Conservation (phyloP, 1,139 yeast species). For the Groenewaldozyma auringiensis region DNA sequence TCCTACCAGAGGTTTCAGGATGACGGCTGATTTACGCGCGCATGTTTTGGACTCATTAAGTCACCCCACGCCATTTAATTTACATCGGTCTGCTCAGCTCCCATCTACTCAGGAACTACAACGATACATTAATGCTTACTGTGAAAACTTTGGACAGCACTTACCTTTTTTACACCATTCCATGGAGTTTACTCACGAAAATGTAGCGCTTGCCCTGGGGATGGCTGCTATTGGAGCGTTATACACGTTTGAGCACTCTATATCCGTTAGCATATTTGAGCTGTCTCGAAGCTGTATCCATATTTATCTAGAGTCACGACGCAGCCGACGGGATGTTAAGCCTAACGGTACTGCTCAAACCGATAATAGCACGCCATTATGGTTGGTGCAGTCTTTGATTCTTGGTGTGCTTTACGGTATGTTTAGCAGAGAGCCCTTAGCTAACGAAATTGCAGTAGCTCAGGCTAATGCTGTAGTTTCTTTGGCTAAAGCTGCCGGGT, state of each 20-base stretch:
- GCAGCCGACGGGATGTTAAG: conserved; percentile 35
- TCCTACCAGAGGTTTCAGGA: conserved; percentile 16
- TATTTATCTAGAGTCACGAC: conserved; percentile 58
- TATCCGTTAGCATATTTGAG: conserved; percentile 69
- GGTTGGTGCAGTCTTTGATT: conserved; percentile 83
- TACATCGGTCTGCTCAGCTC: conserved; percentile 42
- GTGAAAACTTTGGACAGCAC: conserved; percentile 66
- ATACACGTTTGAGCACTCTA: conserved; percentile 71
- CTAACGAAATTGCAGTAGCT: conserved; percentile 65
- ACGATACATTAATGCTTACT: conserved; percentile 61
- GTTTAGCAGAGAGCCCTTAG: conserved; percentile 66
- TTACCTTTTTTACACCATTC: conserved; percentile 79
- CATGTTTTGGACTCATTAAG: conserved; percentile 48
- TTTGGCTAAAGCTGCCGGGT: conserved; percentile 65
- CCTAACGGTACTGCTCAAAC: conserved; percentile 27
- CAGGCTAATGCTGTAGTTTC: conserved; percentile 75
- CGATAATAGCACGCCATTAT: conserved; percentile 64
- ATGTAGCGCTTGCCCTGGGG: conserved; percentile 68
- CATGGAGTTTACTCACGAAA: conserved; percentile 50
- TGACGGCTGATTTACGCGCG: conserved; percentile 64
- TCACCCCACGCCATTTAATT: conserved; percentile 54
- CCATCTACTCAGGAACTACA: conserved; percentile 72
- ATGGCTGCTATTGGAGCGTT: conserved; percentile 89
- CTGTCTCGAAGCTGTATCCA: conserved; percentile 73
- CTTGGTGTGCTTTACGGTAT: conserved; percentile 75